These are phyloP conservation scores for Zygoascus flipseniorum DNA, from an alignment of 805 yeast genomes.

Conservation along the genomic window DNA sequence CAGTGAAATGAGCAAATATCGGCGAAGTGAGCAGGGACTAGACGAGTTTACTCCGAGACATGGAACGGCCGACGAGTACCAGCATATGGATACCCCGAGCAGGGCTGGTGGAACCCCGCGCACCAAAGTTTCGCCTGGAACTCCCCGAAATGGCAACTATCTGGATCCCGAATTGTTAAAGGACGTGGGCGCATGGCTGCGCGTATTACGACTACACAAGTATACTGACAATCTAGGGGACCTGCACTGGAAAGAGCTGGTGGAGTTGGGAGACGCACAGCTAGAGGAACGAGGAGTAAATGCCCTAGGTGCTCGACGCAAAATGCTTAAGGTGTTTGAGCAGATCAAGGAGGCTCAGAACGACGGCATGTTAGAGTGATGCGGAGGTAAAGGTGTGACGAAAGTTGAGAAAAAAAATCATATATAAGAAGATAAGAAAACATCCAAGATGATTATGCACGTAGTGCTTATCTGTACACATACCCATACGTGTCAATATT, in stretches of 20 bases:
- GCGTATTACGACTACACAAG: constrained; percentile 82
- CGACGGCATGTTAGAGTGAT: constrained; percentile 9
- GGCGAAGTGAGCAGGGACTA: constrained; percentile 8
- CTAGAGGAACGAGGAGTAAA: constrained; percentile 76
- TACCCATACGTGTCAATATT: too few species aligned
- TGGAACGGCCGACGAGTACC: constrained; percentile 12
- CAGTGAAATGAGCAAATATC: constrained; percentile 26
- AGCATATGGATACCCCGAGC: constrained; percentile 1
- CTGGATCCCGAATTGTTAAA: constrained; percentile 36
- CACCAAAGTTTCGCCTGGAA: constrained; percentile 19
- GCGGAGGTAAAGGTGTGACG: neutral
- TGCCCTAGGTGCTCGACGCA: constrained; percentile 94
- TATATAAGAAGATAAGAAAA: too few species aligned
- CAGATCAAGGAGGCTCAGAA: constrained; percentile 57
- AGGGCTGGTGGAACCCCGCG: neutral
- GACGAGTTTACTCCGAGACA: neutral
- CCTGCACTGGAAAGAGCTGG: constrained; percentile 69
- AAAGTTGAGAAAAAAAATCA: too few species aligned
- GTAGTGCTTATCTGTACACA: too few species aligned
- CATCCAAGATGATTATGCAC: too few species aligned
- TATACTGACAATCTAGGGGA: constrained; percentile 78
- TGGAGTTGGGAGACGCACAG: constrained; percentile 58
- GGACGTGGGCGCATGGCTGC: constrained; percentile 89
- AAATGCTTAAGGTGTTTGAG: constrained; percentile 83
- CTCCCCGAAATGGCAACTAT: constrained; percentile 28